Percentiles rank a stretch among this genome's conserved stretches.
These are phyloP conservation scores for Carex sylvatica DNA, from an alignment of 202 grass and related monocot genomes.

Conservation along the genomic window DNA sequence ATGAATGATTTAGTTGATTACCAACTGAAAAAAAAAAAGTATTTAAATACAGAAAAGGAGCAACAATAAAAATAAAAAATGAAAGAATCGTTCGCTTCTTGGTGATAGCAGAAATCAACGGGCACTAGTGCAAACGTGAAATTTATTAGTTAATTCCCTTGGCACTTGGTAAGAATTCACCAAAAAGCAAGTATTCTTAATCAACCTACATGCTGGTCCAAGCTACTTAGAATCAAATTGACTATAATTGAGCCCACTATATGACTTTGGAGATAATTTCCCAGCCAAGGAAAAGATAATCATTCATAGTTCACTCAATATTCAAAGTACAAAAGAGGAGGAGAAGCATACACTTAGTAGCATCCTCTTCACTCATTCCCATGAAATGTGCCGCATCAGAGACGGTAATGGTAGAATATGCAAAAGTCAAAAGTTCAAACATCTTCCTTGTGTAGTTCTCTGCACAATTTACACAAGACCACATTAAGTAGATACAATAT, in stretches of 20 bases:
- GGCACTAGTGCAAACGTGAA: neutral
- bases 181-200: neutral
- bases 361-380: slow-evolving; percentile 80
- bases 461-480: slow-evolving; percentile 33
- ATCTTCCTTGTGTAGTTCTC: slow-evolving; percentile 94
- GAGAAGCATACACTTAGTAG: slow-evolving; percentile 67
- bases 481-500: neutral
- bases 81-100: neutral
- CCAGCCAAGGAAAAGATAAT: neutral
- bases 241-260: neutral
- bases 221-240: neutral
- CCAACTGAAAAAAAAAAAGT: neutral
- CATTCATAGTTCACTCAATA: neutral
- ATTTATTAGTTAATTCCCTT: neutral
- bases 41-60: neutral
- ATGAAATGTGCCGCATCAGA: slow-evolving; percentile 76
- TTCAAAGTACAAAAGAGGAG: neutral
- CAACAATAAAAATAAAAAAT: neutral
- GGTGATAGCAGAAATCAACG: neutral
- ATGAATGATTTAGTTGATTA: neutral
- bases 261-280: neutral
- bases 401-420: slow-evolving; percentile 77
- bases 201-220: neutral
- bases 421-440: slow-evolving; percentile 77
- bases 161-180: neutral